phyloP scores from a whole-genome alignment of 106 monocot genomes.

The Acanthochlamys bracteata region DNA sequence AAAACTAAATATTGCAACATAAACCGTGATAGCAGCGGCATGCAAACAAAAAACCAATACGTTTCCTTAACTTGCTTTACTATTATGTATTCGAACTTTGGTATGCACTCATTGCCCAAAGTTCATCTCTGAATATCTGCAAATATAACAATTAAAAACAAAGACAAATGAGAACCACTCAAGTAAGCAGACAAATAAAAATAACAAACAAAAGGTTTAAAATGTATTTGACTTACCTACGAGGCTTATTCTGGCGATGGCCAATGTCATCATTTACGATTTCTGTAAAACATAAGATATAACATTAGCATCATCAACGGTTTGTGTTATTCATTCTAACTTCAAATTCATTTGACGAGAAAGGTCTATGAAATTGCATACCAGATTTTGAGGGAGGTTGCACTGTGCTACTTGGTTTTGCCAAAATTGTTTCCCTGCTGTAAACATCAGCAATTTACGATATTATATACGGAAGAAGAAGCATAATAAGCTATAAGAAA shows the following conservation, averaged over 20 bases:
- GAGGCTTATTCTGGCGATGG: constrained; percentile 92
- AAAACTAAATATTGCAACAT: not conserved
- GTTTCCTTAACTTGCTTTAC: constrained; percentile 39
- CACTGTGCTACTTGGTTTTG: constrained; percentile 22
- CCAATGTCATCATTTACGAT: constrained; percentile 61
- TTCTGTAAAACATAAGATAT: constrained; percentile 50
- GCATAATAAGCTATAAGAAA: not conserved
- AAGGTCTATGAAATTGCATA: constrained; percentile 6
- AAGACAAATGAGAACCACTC: not conserved
- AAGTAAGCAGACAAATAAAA: not conserved
- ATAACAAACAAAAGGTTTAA: not conserved
- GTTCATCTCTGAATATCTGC: constrained; percentile 44
- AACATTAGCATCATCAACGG: no score
- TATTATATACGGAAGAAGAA: not conserved
- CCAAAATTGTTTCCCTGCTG: constrained; percentile 31
- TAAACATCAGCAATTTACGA: not conserved
- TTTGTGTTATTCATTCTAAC: not conserved
- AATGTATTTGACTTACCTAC: constrained; percentile 41
- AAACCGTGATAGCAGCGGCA: not conserved
- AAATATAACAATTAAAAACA: not conserved
- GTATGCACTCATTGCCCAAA: constrained; percentile 40
- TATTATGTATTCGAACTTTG: constrained; percentile 21
- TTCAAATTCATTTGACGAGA: not conserved
- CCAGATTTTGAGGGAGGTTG: constrained; percentile 48
- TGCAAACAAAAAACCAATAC: constrained; percentile 4